Percentiles rank a stretch among this genome's conserved stretches.
Evolutionary conservation across 148 eudicot species (phyloP).

Genomic region (Persicaria maculosa): DNA sequence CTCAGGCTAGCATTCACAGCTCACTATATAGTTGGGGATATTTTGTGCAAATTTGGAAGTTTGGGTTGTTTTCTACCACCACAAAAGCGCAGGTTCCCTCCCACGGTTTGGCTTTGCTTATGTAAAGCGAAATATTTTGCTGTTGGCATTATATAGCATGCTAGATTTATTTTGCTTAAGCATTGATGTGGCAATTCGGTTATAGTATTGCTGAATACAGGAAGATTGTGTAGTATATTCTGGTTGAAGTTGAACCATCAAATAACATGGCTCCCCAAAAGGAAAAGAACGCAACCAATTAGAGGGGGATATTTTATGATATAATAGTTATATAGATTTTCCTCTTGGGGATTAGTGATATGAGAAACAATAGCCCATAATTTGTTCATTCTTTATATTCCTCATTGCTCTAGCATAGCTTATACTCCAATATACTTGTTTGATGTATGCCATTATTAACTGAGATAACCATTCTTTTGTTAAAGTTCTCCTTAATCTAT

Average conservation of each 20-base stretch:
- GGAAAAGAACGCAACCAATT: background rate
- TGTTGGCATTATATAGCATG: background rate
- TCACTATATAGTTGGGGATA: too few species aligned
- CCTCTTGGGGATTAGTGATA: background rate
- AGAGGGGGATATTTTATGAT: background rate
- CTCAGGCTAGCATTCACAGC: too few species aligned
- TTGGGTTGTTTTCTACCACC: too few species aligned
- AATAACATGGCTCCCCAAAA: background rate
- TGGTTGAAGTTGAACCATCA: background rate
- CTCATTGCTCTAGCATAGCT: background rate
- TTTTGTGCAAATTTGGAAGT: too few species aligned
- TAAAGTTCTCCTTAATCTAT: constrained; percentile 18
- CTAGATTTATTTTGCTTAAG: background rate
- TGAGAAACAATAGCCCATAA: background rate
- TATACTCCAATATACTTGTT: background rate
- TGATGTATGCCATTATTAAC: background rate
- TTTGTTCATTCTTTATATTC: background rate
- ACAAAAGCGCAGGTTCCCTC: too few species aligned
- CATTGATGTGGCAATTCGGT: background rate
- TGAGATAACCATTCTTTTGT: background rate
- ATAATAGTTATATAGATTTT: background rate
- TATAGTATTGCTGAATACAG: background rate
- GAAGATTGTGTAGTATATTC: background rate
- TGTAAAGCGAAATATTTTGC: background rate
- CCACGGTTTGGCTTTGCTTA: background rate